phyloP scores from a whole-genome alignment of 768 basidiomycete species.

The Agrocybe chaxingu region DNA sequence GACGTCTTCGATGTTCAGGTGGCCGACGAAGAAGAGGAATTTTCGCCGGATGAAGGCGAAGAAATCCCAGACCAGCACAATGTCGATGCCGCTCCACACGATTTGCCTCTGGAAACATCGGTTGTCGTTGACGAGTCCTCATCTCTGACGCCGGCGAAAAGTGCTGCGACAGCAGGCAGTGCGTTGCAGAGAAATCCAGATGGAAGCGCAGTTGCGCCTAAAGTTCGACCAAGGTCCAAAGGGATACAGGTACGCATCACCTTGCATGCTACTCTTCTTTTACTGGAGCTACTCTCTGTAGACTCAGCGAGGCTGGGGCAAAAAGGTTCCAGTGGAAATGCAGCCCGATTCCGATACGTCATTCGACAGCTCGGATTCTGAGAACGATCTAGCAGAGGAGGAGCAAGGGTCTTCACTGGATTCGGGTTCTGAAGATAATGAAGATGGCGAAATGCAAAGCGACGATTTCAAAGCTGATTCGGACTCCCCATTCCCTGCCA shows the following conservation, averaged over 20 bases:
- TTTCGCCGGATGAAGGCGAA: background rate
- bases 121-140: conserved; percentile 5
- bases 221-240: conserved; percentile 41
- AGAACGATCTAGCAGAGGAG: conserved; percentile 40
- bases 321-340: conserved; percentile 19
- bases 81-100: conserved; percentile 2
- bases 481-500: background rate
- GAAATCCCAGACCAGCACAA: conserved; percentile 9
- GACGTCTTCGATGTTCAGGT: conserved; percentile 35
- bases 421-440: conserved; percentile 18
- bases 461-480: conserved; percentile 32
- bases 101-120: conserved; percentile 4
- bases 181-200: conserved; percentile 66
- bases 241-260: conserved; percentile 38
- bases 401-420: no score
- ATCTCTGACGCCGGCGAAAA: conserved; percentile 9
- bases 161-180: conserved; percentile 44
- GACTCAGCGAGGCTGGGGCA: conserved; percentile 45
- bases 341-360: conserved; percentile 56
- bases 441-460: conserved; percentile 9
- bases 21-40: conserved; percentile 23
- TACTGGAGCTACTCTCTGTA: conserved; percentile 1
- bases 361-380: conserved; percentile 79
- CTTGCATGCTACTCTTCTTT: background rate
- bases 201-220: conserved; percentile 53